Conservation (phyloP, 345 rosid genomes). For the Kandelia obovata region DNA sequence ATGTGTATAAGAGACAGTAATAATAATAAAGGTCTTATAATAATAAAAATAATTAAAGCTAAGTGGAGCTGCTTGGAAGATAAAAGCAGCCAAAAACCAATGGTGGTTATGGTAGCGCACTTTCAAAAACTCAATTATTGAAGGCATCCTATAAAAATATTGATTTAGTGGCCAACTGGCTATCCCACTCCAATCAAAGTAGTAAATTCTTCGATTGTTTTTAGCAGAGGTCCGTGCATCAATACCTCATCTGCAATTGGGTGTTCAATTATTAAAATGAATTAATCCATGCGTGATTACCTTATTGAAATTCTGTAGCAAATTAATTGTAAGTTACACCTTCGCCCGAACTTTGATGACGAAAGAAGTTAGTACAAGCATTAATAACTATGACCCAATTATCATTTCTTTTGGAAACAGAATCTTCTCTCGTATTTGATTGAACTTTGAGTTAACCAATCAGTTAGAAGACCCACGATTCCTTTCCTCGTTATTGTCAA, state of each 20-base stretch:
- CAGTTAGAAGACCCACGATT: not conserved
- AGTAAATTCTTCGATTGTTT: slow-evolving; percentile 3
- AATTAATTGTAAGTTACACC: not conserved
- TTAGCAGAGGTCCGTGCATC: not conserved
- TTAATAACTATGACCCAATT: not conserved
- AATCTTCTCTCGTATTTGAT: not conserved
- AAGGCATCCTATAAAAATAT: slow-evolving; percentile 3
- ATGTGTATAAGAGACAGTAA: too few species aligned
- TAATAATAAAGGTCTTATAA: not conserved
- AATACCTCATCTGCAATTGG: not conserved
- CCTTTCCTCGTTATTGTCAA: not conserved
- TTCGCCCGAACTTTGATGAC: not conserved
- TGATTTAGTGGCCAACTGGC: slow-evolving; percentile 19
- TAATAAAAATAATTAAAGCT: not conserved
- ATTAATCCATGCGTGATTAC: slow-evolving; percentile 4
- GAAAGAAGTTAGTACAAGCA: not conserved
- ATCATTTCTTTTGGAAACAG: not conserved
- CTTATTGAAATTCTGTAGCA: not conserved
- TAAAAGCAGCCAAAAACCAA: slow-evolving; percentile 17
- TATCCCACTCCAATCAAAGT: slow-evolving; percentile 31
- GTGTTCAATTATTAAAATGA: not conserved
- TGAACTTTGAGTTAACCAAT: not conserved
- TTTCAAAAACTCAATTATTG: slow-evolving; percentile 6
- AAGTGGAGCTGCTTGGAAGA: slow-evolving; percentile 10
- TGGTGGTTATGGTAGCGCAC: slow-evolving; percentile 21